Base-by-base conservation (phyloP, 345 rosid genomes). In the Aquilaria malaccensis region DNA sequence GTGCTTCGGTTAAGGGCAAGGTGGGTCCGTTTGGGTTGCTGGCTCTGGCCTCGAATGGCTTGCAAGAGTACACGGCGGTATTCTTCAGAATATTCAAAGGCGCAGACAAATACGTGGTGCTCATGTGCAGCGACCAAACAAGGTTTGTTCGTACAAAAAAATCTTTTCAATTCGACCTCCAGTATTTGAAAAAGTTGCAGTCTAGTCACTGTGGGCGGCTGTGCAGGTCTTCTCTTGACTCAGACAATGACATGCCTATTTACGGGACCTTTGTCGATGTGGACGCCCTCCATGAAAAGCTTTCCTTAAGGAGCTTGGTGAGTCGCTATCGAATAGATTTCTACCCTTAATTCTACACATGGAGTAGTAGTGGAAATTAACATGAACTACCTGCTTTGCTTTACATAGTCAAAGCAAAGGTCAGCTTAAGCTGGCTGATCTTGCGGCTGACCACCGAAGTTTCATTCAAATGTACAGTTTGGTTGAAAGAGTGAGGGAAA, bases 121-220 rank as follows among this genome's bases (percentile, higher is more conserved):
- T 87, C 14, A 74, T 85, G 76, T 90, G 95, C 62, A 81, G 90
- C 32, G 92, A 87, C 71, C 93, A 82, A 67, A 79, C 81, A 76
- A 82, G 84, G 86, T 74, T 30, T 30, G 31, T 22, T 22, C 22
- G 22, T 22, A 22, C 22, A 22, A 37, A 37, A 15, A 33, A n/a
- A 12, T 6, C 48, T 50, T 5, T 43, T 48, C 32, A 2, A 4
- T 14, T 59, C 30, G 7, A 37, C 43, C 43, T 7, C 43, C 43
- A 3, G 43, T 37, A 37, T 37, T 3, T 37, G 7, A 37, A 37
- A 37, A 37, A 37, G 43, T 37, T 37, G 43, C 43, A 37, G 5
- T 37, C 7, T 37, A 37, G 43, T 37, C 43, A 37, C 43, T 37
- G 7, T 2, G 43, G 43, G 4, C 7, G 7, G 43, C 43, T 37